phyloP scores from a whole-genome alignment of 2,329 filamentous ascomycete genomes.

The Aspergillus ruber region DNA sequence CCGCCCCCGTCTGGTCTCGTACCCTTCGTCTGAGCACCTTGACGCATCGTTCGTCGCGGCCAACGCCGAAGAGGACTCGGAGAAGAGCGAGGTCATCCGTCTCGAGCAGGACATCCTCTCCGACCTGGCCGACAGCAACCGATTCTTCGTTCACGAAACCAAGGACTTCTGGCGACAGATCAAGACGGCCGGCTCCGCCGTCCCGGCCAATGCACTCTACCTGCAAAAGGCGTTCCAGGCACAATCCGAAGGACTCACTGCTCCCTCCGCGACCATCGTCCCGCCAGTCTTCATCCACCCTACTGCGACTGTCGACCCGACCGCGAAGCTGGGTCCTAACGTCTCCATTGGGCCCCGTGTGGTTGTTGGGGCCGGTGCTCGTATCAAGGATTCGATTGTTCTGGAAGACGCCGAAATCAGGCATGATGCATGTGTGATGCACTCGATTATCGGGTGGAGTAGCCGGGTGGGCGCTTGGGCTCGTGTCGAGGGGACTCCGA shows the following conservation, averaged over 20 bases:
- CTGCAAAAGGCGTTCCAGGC: constrained; percentile 87
- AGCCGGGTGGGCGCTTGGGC: constrained; percentile 97
- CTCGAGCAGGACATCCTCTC: constrained; percentile 95
- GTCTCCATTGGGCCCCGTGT: constrained; percentile 92
- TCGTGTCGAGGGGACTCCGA: constrained; percentile 90
- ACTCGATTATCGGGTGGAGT: constrained; percentile 95
- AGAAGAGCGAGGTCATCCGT: constrained; percentile 79
- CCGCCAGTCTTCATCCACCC: constrained; percentile 94
- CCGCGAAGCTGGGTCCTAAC: constrained; percentile 93
- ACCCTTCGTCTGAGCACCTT: constrained; percentile 91
- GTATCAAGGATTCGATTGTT: constrained; percentile 93
- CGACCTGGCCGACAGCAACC: constrained; percentile 91
- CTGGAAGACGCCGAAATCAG: constrained; percentile 93
- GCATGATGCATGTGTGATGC: constrained; percentile 91
- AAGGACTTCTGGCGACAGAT: constrained; percentile 99
- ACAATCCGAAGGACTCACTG: constrained; percentile 71
- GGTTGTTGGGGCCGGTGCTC: constrained; percentile 74
- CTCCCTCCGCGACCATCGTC: constrained; percentile 79
- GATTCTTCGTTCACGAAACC: constrained; percentile 97
- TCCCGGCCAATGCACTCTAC: constrained; percentile 94
- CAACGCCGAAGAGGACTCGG: constrained; percentile 69
- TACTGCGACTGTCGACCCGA: constrained; percentile 80
- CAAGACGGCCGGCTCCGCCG: constrained; percentile 95
- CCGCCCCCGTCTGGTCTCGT: constrained; percentile 84
- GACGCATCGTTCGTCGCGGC: constrained; percentile 61